These are phyloP conservation scores for Camelina hispida DNA, from an alignment of 345 rosid species.

Conservation along the genomic window DNA sequence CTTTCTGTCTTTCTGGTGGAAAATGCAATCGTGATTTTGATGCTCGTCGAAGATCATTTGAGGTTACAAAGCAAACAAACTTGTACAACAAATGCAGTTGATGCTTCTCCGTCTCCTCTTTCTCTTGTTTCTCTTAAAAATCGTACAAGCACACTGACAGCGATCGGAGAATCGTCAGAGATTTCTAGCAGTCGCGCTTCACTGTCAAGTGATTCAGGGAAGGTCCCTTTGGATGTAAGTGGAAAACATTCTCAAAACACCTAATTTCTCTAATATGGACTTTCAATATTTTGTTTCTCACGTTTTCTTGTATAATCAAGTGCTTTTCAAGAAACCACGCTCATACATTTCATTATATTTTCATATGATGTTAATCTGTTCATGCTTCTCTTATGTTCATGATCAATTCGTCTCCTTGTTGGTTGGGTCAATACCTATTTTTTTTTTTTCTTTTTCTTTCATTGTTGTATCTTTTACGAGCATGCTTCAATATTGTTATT, in stretches of 20 bases:
- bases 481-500: constrained; percentile 11
- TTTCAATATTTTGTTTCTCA: constrained; percentile 16
- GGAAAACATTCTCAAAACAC: constrained; percentile 34
- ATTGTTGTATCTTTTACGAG: background rate
- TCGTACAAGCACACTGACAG: constrained; percentile 50
- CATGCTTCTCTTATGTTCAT: constrained; percentile 6
- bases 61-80: constrained; percentile 92
- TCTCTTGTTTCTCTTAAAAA: constrained; percentile 63
- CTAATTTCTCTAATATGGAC: constrained; percentile 17
- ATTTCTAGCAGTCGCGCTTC: constrained; percentile 64
- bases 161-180: constrained; percentile 62
- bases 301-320: constrained; percentile 24
- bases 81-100: constrained; percentile 55
- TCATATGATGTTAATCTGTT: constrained; percentile 14
- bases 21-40: constrained; percentile 96
- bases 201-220: constrained; percentile 65
- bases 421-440: constrained; percentile 20
- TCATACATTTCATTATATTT: constrained; percentile 3
- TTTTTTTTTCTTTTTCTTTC: background rate
- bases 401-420: constrained; percentile 2
- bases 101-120: constrained; percentile 77
- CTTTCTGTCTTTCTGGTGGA: constrained; percentile 97
- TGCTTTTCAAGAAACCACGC: background rate
- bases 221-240: constrained; percentile 90
- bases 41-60: constrained; percentile 99